phyloP scores from a whole-genome alignment of 345 rosid genomes.

The Gossypium australe region DNA sequence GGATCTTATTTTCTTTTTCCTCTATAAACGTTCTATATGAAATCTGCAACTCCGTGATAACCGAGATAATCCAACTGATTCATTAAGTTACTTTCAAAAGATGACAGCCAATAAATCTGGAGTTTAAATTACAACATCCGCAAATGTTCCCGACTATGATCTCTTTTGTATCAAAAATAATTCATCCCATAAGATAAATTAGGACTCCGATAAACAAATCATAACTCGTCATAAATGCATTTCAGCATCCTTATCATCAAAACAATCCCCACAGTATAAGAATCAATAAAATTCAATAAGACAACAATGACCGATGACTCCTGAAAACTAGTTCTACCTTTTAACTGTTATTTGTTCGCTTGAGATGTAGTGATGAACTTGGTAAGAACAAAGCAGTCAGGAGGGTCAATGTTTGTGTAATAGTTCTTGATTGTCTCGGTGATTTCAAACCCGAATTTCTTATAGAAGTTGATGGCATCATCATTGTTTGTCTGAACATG shows the following conservation, averaged over 20 bases:
- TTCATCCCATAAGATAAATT: not conserved
- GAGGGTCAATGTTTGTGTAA: conserved; percentile 77
- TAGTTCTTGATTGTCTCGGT: conserved; percentile 79
- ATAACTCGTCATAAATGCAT: conserved; percentile 8
- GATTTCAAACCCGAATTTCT: conserved; percentile 86
- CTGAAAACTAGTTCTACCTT: not conserved
- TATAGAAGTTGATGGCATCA: conserved; percentile 87
- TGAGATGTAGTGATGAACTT: conserved; percentile 48
- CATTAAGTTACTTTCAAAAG: no score
- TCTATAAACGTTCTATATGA: no score
- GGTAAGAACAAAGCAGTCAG: conserved; percentile 74
- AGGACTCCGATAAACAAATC: not conserved
- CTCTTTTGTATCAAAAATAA: not conserved
- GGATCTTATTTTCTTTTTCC: no score
- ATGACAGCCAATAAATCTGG: no score
- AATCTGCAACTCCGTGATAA: no score
- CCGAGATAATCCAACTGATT: no score
- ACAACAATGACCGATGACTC: not conserved
- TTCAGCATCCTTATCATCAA: conserved; percentile 7
- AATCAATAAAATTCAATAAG: conserved; percentile 4
- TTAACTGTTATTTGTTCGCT: conserved; percentile 37
- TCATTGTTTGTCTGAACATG: conserved; percentile 95
- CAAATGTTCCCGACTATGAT: no score
- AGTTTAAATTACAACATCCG: no score
- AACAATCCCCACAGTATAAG: conserved; percentile 15